Base-by-base conservation (phyloP, 148 eudicot species). In the Talinum fruticosum region DNA sequence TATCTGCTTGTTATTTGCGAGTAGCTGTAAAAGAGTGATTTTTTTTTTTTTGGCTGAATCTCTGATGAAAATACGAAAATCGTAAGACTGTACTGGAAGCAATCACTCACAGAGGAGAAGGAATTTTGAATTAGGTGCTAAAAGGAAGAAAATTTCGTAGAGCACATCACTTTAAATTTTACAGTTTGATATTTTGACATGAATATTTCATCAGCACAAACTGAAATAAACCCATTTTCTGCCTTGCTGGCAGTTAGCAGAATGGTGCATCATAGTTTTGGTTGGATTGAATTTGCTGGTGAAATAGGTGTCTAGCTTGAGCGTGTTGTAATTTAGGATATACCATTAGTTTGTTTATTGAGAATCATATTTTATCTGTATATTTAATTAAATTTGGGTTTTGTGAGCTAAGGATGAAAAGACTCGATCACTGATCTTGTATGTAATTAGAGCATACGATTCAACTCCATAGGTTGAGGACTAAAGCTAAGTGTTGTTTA, bases 71-170 rank as follows among this genome's bases (percentile, higher is more conserved):
- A 65, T 7, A 13, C 2, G 4, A 70, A 38, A 18, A n/a, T 41
- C 47, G n/a, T n/a, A 8, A 41, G 47, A 12, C 10, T 74, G 19
- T 53, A 10, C 19, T 24, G 66, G 61, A n/a, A n/a, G n/a, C n/a
- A n/a, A n/a, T n/a, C n/a, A n/a, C n/a, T n/a, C n/a, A n/a, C n/a
- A n/a, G n/a, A n/a, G n/a, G n/a, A n/a, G n/a, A n/a, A n/a, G n/a
- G n/a, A 76, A 69, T 66, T 69, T 74, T 41, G 47, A 19, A 66
- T 62, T 62, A 13, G 53, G 16, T 78, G 68, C n/a, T 15, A 14
- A 16, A 26, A 72, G 54, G 10, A 69, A 33, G 79, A 54, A 34
- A 66, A n/a, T 47, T 33, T 67, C 18, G n/a, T n/a, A n/a, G n/a
- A n/a, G n/a, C n/a, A n/a, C n/a, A n/a, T n/a, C n/a, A n/a, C n/a